Evolutionary conservation across 2,329 filamentous ascomycete species (phyloP), one percentile per base, ranked within the genome.

Genomic region (Monilinia polystroma): DNA sequence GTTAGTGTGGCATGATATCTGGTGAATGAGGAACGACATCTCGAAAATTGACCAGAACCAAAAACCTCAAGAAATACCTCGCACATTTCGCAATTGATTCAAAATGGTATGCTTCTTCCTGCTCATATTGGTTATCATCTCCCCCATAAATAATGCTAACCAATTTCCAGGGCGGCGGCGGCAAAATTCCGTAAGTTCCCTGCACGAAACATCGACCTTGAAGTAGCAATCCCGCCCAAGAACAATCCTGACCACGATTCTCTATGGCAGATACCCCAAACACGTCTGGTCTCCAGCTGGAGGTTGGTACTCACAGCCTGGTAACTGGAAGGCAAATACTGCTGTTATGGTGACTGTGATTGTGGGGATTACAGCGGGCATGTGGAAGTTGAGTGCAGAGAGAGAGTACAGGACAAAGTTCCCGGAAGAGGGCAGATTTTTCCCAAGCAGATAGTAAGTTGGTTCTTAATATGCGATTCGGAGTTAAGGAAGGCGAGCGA

Each of bases 271-370:
- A 77, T 97, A 97, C 81, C 93, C 93, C 79, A 97, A 97, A 85
- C 94, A 99, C 85, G 92, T 99, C 85, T 99, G 95, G 95, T 98
- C 95, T 77, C 95, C 95, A 70, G 85, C 94, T 72, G 95, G 95
- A 85, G 95, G 95, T 81, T 99, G 95, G 95, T 99, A 99, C 81
- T 83, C 90, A 65, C 94, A 96, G 79, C 95, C 95, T 64, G 84
- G 86, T 73, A 99, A 99, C 85, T 99, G 95, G 95, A 95, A 90
- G 79, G 81, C 83, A 75, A 99, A 99, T 83, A 99, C 95, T 6
- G 84, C 89, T 66, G 83, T 95, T 72, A 87, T 93, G 77, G 85
- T 86, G 68, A 84, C 82, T 58, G 85, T 90, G 66, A 82, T 95
- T 63, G 72, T 89, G 72, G 88, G 90, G 70, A 84, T 96, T 72